Evolutionary conservation across 208 protist genomes (phyloP).

Genomic region (Acanthamoeba healyi): DNA sequence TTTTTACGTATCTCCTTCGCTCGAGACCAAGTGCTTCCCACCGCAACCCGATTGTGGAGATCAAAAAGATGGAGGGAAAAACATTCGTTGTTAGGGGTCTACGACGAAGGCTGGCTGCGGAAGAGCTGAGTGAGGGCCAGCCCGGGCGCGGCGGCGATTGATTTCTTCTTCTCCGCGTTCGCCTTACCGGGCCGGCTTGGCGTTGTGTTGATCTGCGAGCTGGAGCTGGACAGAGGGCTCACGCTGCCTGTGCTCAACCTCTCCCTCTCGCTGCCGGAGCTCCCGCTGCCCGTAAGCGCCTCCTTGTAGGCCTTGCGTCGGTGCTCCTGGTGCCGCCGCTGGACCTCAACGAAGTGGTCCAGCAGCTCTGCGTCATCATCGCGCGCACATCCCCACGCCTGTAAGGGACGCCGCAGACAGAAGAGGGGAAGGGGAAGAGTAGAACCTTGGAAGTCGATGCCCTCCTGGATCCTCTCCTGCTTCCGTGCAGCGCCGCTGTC

Average conservation of each 20-base stretch:
- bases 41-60: no score
- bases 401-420: no score
- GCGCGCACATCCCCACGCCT: background rate
- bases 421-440: background rate
- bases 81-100: no score
- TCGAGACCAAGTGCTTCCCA: no score
- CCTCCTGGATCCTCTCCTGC: background rate
- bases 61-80: no score
- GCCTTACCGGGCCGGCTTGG: background rate
- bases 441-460: background rate
- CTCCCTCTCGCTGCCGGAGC: background rate
- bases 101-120: background rate
- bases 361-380: background rate
- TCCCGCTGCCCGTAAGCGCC: background rate
- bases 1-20: no score
- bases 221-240: background rate
- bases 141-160: background rate
- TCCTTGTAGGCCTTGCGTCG: slow-evolving; percentile 64
- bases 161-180: background rate
- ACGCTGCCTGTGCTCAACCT: background rate
- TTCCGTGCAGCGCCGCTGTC: background rate
- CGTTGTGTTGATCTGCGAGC: background rate
- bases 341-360: slow-evolving; percentile 31
- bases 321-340: slow-evolving; percentile 53
- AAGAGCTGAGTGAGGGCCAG: slow-evolving; percentile 32